Evolutionary conservation across 164 flowering plant species (phyloP).

Genomic region (Warburgia ugandensis): DNA sequence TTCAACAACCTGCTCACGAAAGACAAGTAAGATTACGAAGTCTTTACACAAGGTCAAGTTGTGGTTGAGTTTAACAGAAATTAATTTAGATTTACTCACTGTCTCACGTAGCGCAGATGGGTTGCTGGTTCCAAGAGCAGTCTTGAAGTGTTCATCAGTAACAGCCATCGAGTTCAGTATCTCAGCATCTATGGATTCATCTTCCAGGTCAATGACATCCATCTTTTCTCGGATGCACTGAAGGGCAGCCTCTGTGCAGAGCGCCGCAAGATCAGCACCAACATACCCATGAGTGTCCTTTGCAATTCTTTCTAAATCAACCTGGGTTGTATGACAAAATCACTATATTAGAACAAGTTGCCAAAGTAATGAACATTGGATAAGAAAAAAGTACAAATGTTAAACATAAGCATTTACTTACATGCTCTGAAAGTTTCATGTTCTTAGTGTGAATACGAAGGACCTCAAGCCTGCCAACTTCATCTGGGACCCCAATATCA

Average conservation of each 20-base stretch:
- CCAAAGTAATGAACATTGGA: too few relatives aligned
- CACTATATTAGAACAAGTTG: background rate
- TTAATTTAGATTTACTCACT: background rate
- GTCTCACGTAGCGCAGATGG: conserved; percentile 74
- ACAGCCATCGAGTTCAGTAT: conserved; percentile 84
- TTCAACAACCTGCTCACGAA: conserved; percentile 64
- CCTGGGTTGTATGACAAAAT: conserved; percentile 29
- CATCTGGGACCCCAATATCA: conserved; percentile 89
- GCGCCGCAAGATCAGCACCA: conserved; percentile 82
- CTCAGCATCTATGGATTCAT: conserved; percentile 79
- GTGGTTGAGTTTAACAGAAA: background rate
- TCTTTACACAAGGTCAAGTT: background rate
- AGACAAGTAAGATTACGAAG: background rate
- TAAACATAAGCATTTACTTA: conserved; percentile 11
- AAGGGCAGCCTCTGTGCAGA: conserved; percentile 81
- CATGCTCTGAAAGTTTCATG: conserved; percentile 87
- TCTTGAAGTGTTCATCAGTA: conserved; percentile 69
- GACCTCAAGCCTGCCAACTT: conserved; percentile 84
- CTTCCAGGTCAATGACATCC: conserved; percentile 86
- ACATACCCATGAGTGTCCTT: conserved; percentile 84
- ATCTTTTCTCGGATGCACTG: conserved; percentile 90
- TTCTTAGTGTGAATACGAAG: conserved; percentile 88
- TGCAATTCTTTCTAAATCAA: conserved; percentile 64
- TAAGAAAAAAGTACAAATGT: too few relatives aligned
- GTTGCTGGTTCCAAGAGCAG: conserved; percentile 83